Evolutionary conservation across 2,329 filamentous ascomycete genomes (phyloP), one percentile per base, ranked within the genome.

Genomic region (Trichoderma harzianum): DNA sequence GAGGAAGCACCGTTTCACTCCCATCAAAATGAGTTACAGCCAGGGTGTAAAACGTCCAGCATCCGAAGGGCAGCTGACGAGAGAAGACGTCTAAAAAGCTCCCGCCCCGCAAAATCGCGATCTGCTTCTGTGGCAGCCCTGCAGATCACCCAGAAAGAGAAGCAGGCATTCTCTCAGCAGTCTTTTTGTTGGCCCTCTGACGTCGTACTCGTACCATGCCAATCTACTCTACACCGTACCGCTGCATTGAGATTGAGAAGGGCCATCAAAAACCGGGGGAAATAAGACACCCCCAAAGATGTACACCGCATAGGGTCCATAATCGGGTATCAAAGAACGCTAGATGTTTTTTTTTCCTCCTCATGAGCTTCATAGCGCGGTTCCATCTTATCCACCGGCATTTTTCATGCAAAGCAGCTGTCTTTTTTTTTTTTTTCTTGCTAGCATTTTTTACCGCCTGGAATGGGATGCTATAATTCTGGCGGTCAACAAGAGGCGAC

Each of bases 51-150:
- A 65, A 34, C 51, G 61, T 39, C 34, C 34, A 47, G 26, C 60
- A 65, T 43, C 34, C 26, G 51, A 64, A 64, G 32, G 47, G 61
- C 51, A 70, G 69, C 69, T 64, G 60, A 71, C 43, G 36, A 55
- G 16, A 68, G 30, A 43, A 53, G 26, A 69, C 26, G 26, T 61
- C 12, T 26, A 36, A 51, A 64, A 53, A 18, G 28, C 28, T 39
- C 21, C 32, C 57, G 66, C 64, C 70, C 70, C 70, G 64, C 64
- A 68, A 43, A 66, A 71, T 72, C 64, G 63, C 70, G 70, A 72
- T 72, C 70, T 72, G 65, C 43, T 61, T 71, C 55, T 71, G 53
- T 68, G 34, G 36, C 64, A 72, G 55, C 70, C 70, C 64, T 72
- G 70, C 24, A 68, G 70, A 72, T 72, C 70, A 51, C 30, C 57